Evolutionary conservation across 2,329 filamentous ascomycete species (phyloP).

Genomic region (Orbilia blumenaviensis): DNA sequence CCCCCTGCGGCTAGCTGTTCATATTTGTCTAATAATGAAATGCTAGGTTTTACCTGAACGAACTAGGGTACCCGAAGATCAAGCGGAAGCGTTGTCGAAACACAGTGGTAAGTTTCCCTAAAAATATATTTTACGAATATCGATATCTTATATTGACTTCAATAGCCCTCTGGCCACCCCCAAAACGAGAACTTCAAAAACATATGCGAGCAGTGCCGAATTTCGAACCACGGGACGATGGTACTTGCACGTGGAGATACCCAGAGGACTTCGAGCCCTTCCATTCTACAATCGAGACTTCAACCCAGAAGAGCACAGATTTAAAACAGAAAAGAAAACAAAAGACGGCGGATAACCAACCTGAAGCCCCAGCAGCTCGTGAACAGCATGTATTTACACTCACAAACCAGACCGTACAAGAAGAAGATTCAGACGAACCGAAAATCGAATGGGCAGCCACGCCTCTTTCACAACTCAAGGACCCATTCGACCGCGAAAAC

Average conservation of each 20-base stretch:
- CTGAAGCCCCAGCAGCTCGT: not conserved
- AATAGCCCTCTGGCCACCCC: slow-evolving; percentile 47
- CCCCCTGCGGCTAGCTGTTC: not conserved
- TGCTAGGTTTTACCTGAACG: slow-evolving; percentile 24
- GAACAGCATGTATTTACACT: slow-evolving; percentile 41
- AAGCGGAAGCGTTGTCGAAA: slow-evolving; percentile 21
- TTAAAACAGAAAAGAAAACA: not conserved
- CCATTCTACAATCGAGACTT: slow-evolving; percentile 30
- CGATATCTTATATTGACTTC: not conserved
- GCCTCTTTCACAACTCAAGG: slow-evolving; percentile 9
- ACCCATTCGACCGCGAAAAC: not conserved
- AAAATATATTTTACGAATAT: not conserved
- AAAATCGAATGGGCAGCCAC: slow-evolving; percentile 22
- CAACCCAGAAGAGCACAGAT: not conserved
- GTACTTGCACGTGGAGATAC: slow-evolving; percentile 7
- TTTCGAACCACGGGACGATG: slow-evolving; percentile 1
- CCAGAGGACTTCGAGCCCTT: slow-evolving; percentile 39
- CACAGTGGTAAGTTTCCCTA: not conserved
- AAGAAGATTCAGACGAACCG: not conserved
- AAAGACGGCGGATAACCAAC: not conserved
- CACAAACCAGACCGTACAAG: not conserved
- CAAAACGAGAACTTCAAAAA: slow-evolving; percentile 39
- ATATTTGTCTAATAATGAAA: not conserved
- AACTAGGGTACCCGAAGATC: slow-evolving; percentile 27
- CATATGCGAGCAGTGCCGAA: slow-evolving; percentile 3